Evolutionary conservation across 208 protist species (phyloP).

Genomic region (Acanthamoeba castellanii): DNA sequence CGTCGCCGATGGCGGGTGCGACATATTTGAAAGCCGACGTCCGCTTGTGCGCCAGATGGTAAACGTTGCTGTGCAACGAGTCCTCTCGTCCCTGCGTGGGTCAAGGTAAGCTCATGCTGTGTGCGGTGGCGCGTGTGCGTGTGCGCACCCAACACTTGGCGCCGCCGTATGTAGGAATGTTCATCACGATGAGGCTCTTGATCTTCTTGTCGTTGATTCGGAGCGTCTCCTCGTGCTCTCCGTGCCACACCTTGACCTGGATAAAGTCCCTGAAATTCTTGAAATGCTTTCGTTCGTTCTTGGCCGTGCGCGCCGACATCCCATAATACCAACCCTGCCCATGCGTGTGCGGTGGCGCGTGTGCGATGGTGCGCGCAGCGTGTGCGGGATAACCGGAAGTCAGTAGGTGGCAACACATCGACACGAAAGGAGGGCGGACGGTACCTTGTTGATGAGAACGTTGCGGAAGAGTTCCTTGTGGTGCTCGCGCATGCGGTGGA

Average conservation of each 20-base stretch:
- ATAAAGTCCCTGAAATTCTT: conserved; percentile 22
- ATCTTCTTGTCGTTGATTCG: conserved; percentile 28
- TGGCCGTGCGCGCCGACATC: conserved; percentile 26
- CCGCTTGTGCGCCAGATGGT: background rate
- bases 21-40: background rate
- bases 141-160: conserved; percentile 36
- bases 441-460: conserved; percentile 84
- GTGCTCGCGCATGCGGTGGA: conserved; percentile 84
- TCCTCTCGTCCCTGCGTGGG: background rate
- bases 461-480: conserved; percentile 84
- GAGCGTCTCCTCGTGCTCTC: background rate
- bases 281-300: conserved; percentile 30
- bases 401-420: background rate
- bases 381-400: background rate
- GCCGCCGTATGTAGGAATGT: conserved; percentile 63
- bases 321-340: conserved; percentile 26
- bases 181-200: conserved; percentile 73
- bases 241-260: conserved; percentile 30
- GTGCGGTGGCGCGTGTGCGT: background rate
- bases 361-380: background rate
- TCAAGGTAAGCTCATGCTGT: background rate
- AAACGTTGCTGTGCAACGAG: background rate
- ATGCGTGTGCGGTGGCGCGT: background rate
- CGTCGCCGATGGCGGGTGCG: conserved; percentile 34
- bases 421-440: too few relatives aligned